phyloP scores from a whole-genome alignment of 2,329 filamentous ascomycete species.

The Lasiodiplodia sp. region DNA sequence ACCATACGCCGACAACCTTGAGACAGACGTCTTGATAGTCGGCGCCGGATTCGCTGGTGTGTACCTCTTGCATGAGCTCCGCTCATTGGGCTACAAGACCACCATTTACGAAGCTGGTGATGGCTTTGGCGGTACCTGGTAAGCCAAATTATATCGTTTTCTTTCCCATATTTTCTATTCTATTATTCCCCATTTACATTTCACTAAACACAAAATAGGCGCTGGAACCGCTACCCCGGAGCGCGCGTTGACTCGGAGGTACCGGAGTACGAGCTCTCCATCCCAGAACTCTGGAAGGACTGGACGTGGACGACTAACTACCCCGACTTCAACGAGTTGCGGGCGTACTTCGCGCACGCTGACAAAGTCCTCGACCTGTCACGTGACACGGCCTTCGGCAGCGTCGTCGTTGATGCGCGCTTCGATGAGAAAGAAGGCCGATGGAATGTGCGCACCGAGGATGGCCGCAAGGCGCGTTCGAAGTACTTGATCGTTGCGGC shows the following conservation, averaged over 20 bases:
- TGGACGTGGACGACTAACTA: conserved; percentile 66
- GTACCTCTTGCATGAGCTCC: conserved; percentile 51
- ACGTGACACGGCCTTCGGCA: conserved; percentile 65
- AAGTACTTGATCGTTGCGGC: conserved; percentile 62
- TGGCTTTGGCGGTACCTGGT: conserved; percentile 52
- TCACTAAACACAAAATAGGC: conserved; percentile 11
- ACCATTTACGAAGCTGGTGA: conserved; percentile 51
- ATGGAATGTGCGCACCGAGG: conserved; percentile 61
- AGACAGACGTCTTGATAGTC: conserved; percentile 48
- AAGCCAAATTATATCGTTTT: not conserved
- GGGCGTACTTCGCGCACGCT: conserved; percentile 66
- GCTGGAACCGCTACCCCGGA: conserved; percentile 55
- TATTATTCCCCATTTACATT: not conserved
- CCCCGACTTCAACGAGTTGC: conserved; percentile 60
- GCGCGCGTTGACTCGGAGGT: conserved; percentile 56
- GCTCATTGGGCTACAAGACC: conserved; percentile 48
- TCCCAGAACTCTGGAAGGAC: conserved; percentile 53
- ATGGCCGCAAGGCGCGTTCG: conserved; percentile 58
- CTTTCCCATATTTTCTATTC: not conserved
- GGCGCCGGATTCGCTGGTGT: conserved; percentile 53
- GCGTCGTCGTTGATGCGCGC: conserved; percentile 59
- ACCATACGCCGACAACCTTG: conserved; percentile 44
- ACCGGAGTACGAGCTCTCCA: conserved; percentile 58
- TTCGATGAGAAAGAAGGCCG: conserved; percentile 57
- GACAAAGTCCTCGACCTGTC: conserved; percentile 63